Evolutionary conservation across 257 asterid species (phyloP).

Genomic region (Handroanthus guayacan): DNA sequence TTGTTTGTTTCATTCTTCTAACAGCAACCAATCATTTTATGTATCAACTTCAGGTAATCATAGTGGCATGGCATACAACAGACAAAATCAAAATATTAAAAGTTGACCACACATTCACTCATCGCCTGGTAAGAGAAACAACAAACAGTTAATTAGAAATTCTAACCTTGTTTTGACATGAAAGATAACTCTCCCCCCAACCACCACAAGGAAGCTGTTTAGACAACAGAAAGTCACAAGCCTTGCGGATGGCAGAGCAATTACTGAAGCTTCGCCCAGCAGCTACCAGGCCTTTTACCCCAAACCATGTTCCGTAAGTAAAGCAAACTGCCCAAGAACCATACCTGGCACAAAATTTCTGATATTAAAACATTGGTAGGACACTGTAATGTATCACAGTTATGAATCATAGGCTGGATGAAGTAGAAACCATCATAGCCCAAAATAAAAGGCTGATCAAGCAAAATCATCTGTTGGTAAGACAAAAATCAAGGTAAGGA

Average conservation of each 20-base stretch:
- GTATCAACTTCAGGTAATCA: background rate
- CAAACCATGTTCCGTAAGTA: conserved; percentile 96
- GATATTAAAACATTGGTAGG: background rate
- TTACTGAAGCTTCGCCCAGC: conserved; percentile 73
- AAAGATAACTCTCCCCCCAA: conserved; percentile 99
- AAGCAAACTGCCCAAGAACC: conserved; percentile 99
- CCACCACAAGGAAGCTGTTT: conserved; percentile 94
- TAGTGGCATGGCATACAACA: conserved; percentile 7
- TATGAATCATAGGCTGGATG: conserved; percentile 12
- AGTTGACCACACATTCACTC: conserved; percentile 9
- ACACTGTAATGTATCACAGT: background rate
- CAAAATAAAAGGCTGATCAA: conserved; percentile 17
- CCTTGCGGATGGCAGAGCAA: conserved; percentile 75
- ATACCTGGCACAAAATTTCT: conserved; percentile 63
- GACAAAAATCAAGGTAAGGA: conserved; percentile 9
- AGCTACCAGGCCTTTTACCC: conserved; percentile 83
- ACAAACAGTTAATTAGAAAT: background rate
- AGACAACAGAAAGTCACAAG: conserved; percentile 88
- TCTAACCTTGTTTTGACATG: conserved; percentile 89
- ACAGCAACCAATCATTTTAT: background rate
- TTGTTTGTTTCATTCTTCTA: background rate
- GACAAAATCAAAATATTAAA: background rate
- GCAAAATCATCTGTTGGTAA: conserved; percentile 6
- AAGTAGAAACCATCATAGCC: conserved; percentile 7
- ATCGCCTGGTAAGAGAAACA: conserved; percentile 30